Evolutionary conservation across 345 rosid species (phyloP).

Genomic region (Raphanus sativus): DNA sequence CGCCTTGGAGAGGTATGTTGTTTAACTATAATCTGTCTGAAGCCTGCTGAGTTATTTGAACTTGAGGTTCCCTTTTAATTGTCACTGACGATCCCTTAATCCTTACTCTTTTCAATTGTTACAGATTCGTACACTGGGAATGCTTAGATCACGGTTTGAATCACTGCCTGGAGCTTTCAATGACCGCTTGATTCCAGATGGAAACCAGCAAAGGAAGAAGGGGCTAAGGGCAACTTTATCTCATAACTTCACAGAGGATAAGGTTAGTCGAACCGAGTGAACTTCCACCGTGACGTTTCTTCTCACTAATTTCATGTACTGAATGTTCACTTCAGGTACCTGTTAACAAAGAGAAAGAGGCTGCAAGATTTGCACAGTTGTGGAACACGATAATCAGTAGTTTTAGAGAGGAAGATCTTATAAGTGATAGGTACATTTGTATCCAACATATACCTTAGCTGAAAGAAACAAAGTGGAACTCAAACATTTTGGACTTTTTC

Average conservation of each 20-base stretch:
- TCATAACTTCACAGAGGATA: slow-evolving; percentile 57
- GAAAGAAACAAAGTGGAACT: background rate
- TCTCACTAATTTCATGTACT: slow-evolving; percentile 9
- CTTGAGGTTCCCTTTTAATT: background rate
- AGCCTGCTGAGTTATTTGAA: slow-evolving; percentile 14
- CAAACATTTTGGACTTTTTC: slow-evolving; percentile 17
- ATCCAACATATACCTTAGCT: slow-evolving; percentile 22
- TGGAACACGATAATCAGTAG: slow-evolving; percentile 97
- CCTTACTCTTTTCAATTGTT: slow-evolving; percentile 18
- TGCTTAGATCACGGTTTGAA: slow-evolving; percentile 95
- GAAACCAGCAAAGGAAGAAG: slow-evolving; percentile 63
- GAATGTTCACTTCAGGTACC: slow-evolving; percentile 46
- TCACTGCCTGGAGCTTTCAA: slow-evolving; percentile 92
- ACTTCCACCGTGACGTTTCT: slow-evolving; percentile 10
- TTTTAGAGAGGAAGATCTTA: slow-evolving; percentile 96
- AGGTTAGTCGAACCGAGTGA: slow-evolving; percentile 15
- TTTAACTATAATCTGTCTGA: slow-evolving; percentile 1
- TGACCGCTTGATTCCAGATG: slow-evolving; percentile 75
- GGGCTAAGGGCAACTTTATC: slow-evolving; percentile 70
- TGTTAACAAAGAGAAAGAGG: slow-evolving; percentile 68
- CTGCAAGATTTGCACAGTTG: slow-evolving; percentile 95
- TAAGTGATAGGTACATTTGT: slow-evolving; percentile 62
- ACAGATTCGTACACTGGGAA: slow-evolving; percentile 96
- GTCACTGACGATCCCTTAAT: background rate
- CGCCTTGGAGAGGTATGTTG: slow-evolving; percentile 94